Evolutionary conservation across 768 basidiomycete genomes (phyloP), one percentile per base, ranked within the genome.

Genomic region (Stropharia rugosoannulata): DNA sequence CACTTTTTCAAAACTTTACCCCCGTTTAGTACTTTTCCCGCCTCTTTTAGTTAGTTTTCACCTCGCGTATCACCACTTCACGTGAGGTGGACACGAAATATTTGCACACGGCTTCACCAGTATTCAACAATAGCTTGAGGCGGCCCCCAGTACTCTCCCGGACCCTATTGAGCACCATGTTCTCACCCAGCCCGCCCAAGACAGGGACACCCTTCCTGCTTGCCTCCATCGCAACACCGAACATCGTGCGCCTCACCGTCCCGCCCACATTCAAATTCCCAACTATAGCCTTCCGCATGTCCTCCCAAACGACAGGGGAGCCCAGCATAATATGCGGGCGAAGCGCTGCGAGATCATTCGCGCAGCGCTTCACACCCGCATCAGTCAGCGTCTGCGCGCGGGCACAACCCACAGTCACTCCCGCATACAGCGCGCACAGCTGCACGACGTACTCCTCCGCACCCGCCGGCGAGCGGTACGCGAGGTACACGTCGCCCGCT

Each of bases 361-460:
- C 74, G 58, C 74, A 76, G 38, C 86, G 83, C 49, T 90, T 82
- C 19, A 93, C 90, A 12, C 84, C 88, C 1, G 82, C 79, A 64
- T 95, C 93, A 8, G 91, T 94, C 57, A 96, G 78, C 8, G 93
- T 96, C 82, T 94, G 95, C 64, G 92, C 82, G 40, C 84, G 82
- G 2, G 89, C 94, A 57, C 87, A 96, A 2, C 93, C 94, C 54
- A 81, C 78, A 35, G 82, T 83, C 70, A 92, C 72, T 56, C 92
- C 89, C 18, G 81, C 72, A 62, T 81, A 84, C 59, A 85, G 73
- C 55, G 90, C 78, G 51, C 73, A 73, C 19, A 88, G 73, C 74
- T 96, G 94, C 62, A 95, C 90, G 58, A 93, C 82, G 65, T 89
- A 94, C 74, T 95, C 93, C 59, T 95, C 78, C 61, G 95, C 92